These are phyloP conservation scores for Geranium incanum DNA, from an alignment of 441 rosid genomes.

Conservation along the genomic window DNA sequence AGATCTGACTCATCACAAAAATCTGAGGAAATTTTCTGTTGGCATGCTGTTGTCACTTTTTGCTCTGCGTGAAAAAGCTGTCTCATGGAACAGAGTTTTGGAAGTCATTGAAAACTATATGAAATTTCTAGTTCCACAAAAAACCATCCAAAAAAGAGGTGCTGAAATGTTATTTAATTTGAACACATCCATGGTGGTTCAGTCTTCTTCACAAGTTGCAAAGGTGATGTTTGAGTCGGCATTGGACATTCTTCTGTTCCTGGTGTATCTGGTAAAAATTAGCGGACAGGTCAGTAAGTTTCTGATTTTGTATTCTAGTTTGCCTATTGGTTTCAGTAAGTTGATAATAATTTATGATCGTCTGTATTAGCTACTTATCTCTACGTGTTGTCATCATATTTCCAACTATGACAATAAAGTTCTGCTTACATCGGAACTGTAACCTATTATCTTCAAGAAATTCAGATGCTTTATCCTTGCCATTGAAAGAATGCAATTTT, in stretches of 20 bases:
- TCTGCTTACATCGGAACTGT: neutral
- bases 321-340: neutral
- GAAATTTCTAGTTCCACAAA: conserved; percentile 71
- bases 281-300: conserved; percentile 71
- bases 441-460: neutral
- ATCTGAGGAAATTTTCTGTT: conserved; percentile 67
- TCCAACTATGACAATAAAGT: neutral
- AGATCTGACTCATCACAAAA: conserved; percentile 59
- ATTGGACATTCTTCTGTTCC: conserved; percentile 61
- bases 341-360: neutral
- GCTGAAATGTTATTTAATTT: conserved; percentile 42
- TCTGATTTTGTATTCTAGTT: conserved; percentile 8
- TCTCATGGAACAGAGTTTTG: conserved; percentile 70
- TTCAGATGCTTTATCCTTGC: neutral
- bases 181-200: conserved; percentile 51
- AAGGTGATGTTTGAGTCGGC: conserved; percentile 87
- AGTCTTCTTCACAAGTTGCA: conserved; percentile 77
- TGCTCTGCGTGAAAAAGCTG: conserved; percentile 53
- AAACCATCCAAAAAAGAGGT: conserved; percentile 41
- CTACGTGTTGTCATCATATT: neutral
- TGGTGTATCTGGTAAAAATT: conserved; percentile 66
- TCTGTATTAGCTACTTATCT: neutral
- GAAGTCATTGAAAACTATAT: conserved; percentile 58
- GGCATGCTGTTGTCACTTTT: conserved; percentile 68
- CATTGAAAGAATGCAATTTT: neutral